Evolutionary conservation across 129 eudicot species (phyloP).

Genomic region (Flaveria linearis): DNA sequence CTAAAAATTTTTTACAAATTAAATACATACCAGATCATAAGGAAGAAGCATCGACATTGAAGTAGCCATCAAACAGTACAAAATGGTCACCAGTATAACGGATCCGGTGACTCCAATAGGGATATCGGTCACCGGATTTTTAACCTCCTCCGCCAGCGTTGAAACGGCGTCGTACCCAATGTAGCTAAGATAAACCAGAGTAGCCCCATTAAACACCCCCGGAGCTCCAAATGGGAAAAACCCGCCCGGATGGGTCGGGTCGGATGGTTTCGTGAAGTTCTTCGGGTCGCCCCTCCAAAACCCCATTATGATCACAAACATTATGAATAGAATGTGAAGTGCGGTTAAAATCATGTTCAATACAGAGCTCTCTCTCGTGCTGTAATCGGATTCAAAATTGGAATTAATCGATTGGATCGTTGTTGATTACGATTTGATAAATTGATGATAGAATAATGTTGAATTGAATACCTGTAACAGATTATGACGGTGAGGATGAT

Average conservation of each 20-base stretch:
- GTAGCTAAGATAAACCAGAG: conserved; percentile 89
- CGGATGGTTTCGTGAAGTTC: conserved; percentile 67
- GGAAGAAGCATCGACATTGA: conserved; percentile 50
- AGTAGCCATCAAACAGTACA: conserved; percentile 43
- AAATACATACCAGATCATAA: conserved; percentile 53
- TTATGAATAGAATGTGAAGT: conserved; percentile 65
- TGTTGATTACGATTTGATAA: neutral
- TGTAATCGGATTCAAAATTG: conserved; percentile 28
- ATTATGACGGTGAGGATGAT: conserved; percentile 75
- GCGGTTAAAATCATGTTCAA: conserved; percentile 76
- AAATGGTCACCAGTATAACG: conserved; percentile 32
- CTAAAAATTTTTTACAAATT: neutral
- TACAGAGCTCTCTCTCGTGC: conserved; percentile 89
- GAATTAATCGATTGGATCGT: neutral
- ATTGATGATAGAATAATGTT: neutral
- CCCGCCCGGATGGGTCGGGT: conserved; percentile 62
- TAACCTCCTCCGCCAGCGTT: conserved; percentile 45
- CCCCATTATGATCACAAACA: conserved; percentile 78
- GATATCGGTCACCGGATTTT: conserved; percentile 61
- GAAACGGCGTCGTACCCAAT: conserved; percentile 92
- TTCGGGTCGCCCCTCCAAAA: conserved; percentile 71
- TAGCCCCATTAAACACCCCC: conserved; percentile 90
- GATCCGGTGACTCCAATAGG: conserved; percentile 45
- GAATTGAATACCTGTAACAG: conserved; percentile 72
- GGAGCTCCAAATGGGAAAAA: conserved; percentile 79